Base-by-base conservation (phyloP, 176 grass and related monocot genomes). In the Ampelocalamus luodianensis region DNA sequence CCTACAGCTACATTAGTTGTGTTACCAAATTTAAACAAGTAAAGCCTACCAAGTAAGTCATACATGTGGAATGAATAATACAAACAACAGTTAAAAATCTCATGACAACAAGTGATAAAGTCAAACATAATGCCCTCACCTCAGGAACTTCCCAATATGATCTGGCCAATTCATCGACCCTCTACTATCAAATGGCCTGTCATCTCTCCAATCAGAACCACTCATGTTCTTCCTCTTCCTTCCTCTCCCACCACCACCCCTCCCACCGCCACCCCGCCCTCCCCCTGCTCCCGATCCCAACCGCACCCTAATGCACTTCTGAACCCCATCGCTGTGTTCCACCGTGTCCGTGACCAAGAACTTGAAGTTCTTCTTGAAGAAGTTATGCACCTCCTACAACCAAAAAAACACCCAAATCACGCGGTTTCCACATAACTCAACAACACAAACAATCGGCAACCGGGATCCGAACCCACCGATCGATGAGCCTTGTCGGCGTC, bases 341-440 rank as follows among this genome's bases (percentile, higher is more conserved):
- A 98, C 91, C 0, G 93, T 98, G 69, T 98, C 93, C 0, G 93
- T 98, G 79, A 95, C 90, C 17, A 98, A 89, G 74, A 93, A 95
- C 48, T 95, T 95, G 80, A 98, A 98, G 56, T 84, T 92, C 56
- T 63, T 92, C 81, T 94, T 98, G 39, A 95, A 98, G 66, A 98
- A 95, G 74, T 86, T 91, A 75, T 95, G 93, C 76, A 95, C 91
- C 24, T 94, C 96, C 93, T 98, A 74, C 59, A 88, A 63, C 61
- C 37, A 74, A 17, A 69, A 54, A 65, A 66, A 55, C 45, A 14
- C 74, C 34, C 61, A 79, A 72, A 48, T 73, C 17, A 83, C 32
- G 67, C 37, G 3, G 2, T 11, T 17, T 14, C n/a, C 44, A 55
- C 36, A 9, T 15, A 78, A 16, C 42, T 15, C 20, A 81, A 5